Evolutionary conservation across 768 basidiomycete genomes (phyloP).

Genomic region (Boletus reticuloceps): DNA sequence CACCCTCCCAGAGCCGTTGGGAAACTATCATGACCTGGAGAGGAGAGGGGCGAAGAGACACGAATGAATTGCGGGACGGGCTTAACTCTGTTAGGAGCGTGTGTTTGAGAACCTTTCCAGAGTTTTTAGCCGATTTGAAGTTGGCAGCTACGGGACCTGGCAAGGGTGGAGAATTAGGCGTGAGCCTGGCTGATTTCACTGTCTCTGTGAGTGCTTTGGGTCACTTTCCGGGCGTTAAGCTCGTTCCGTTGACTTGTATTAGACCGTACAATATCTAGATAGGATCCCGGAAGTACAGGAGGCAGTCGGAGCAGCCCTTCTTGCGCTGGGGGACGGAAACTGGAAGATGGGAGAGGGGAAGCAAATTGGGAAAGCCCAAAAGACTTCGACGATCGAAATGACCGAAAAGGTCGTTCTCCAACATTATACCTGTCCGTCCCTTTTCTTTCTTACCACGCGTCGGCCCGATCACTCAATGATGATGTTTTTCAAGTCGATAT

Average conservation of each 20-base stretch:
- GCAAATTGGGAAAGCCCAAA: constrained; percentile 50
- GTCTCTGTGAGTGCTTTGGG: constrained; percentile 42
- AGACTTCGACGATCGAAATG: constrained; percentile 40
- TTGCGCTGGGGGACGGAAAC: constrained; percentile 80
- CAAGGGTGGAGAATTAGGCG: constrained; percentile 58
- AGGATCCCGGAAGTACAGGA: constrained; percentile 66
- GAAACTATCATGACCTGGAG: constrained; percentile 59
- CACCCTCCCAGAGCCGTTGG: constrained; percentile 59
- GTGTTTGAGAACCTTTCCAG: constrained; percentile 80
- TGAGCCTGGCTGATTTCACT: constrained; percentile 62
- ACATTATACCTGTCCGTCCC: constrained; percentile 66
- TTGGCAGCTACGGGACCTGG: constrained; percentile 47
- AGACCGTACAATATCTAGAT: constrained; percentile 71
- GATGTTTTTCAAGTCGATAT: constrained; percentile 58
- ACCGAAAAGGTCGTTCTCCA: constrained; percentile 65
- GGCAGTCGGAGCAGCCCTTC: constrained; percentile 63
- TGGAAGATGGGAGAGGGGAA: constrained; percentile 92
- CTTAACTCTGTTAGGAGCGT: constrained; percentile 61
- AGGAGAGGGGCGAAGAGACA: constrained; percentile 42
- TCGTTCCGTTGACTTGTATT: not conserved
- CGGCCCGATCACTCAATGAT: not conserved
- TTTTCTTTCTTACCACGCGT: not conserved
- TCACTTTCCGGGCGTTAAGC: not conserved
- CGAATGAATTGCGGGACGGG: constrained; percentile 73
- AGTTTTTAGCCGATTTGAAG: constrained; percentile 78